Base-by-base conservation (phyloP, 1,284 basidiomycete genomes). In the Xerocomus amazonicus region DNA sequence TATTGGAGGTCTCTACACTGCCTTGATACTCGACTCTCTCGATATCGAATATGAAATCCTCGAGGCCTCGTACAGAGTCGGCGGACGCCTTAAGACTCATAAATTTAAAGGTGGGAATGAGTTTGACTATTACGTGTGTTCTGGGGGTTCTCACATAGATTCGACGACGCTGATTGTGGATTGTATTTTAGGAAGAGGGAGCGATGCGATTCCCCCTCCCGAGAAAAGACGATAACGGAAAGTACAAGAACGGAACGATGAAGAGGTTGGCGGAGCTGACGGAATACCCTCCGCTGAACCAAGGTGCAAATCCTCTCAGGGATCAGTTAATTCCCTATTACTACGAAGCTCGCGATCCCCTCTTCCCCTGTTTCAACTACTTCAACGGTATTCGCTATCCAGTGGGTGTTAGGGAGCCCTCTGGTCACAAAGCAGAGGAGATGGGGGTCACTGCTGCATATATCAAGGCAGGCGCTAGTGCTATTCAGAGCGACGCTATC, bases 121-220 rank as follows among this genome's bases (percentile, higher is more conserved):
- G 10, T 34, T 14, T n/a, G 43, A 43, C n/a, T 43, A 43, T 27
- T 43, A 35, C n/a, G 43, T 73, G 9, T 23, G 43, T 12, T 17
- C 14, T 34, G 2, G 10, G 7, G 2, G 6, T 13, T 14, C 8
- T 26, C 31, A 4, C 29, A 23, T 23, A 19, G 19, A 27, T 12
- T 32, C 33, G 9, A 40, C 9, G 26, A 35, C 8, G 13, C 27
- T 45, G 3, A 55, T 32, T 6, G 2, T 19, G 10, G 13, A 6
- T 5, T 13, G 14, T 34, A 8, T 13, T 29, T n/a, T 28, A 62
- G 58, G 69, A 71, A 37, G 52, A 59, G 29, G 69, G 70, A 0
- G 69, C 70, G 6, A 71, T 72, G 70, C 63, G 70, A 9, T 71
- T 60, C 57, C 67, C 68, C 2, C 45, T 59, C 14, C 59, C 59